Conservation (phyloP, 805 yeast species). For the Ogataea corticis region DNA sequence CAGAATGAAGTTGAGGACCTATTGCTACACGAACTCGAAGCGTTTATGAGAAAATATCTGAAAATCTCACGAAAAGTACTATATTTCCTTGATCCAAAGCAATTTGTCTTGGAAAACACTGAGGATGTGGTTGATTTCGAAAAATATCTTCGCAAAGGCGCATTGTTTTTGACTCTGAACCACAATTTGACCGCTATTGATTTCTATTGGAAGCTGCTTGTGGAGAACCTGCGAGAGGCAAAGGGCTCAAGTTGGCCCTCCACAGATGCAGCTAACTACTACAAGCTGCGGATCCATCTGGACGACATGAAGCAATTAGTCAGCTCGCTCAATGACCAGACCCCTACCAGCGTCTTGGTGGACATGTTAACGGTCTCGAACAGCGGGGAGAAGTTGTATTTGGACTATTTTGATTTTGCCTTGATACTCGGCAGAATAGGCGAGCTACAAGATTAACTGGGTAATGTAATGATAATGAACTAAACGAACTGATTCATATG, state of each 20-base stretch:
- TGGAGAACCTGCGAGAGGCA: constrained; percentile 18
- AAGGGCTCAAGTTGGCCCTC: constrained; percentile 11
- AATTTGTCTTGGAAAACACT: constrained; percentile 41
- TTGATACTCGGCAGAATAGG: constrained; percentile 51
- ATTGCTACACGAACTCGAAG: constrained; percentile 29
- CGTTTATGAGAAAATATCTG: constrained; percentile 33
- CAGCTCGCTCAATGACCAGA: constrained; percentile 30
- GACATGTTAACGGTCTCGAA: constrained; percentile 49
- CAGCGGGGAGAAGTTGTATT: constrained; percentile 34
- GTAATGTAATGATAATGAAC: too few relatives aligned
- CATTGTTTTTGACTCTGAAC: constrained; percentile 39
- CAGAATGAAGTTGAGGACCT: constrained; percentile 40
- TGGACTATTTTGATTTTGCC: constrained; percentile 49
- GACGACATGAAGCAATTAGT: constrained; percentile 37
- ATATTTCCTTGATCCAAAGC: constrained; percentile 28
- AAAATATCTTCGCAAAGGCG: constrained; percentile 41
- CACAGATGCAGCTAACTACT: constrained; percentile 7
- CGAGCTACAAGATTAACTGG: constrained; percentile 25
- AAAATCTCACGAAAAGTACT: constrained; percentile 32
- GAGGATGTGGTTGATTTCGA: constrained; percentile 47
- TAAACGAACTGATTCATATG: too few relatives aligned
- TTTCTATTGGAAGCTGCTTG: constrained; percentile 42
- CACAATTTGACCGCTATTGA: constrained; percentile 36
- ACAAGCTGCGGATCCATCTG: constrained; percentile 33
- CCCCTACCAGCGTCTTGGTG: constrained; percentile 36